Conservation (phyloP, 129 eudicot species). For the carrot (Daucus carota) region DNA sequence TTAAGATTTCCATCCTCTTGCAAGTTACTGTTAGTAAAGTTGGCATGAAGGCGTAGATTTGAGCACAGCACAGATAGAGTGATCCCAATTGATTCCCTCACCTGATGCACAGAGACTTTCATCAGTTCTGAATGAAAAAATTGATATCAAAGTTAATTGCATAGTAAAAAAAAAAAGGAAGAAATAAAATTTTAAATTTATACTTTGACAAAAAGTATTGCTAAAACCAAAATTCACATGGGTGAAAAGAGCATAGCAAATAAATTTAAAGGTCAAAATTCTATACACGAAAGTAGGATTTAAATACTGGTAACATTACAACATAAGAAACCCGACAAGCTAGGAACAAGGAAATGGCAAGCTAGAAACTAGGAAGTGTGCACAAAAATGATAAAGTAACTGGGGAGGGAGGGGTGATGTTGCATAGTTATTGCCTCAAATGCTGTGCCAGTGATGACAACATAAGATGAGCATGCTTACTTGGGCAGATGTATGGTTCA, state of each 20-base stretch:
- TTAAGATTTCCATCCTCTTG: constrained; percentile 21
- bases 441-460: not conserved
- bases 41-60: constrained; percentile 64
- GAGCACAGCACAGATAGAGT: constrained; percentile 88
- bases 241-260: not conserved
- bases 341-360: not conserved
- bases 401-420: not conserved
- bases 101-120: constrained; percentile 35
- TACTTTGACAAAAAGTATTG: not conserved
- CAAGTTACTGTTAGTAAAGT: constrained; percentile 22
- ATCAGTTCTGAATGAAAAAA: not conserved
- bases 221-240: not conserved
- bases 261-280: not conserved
- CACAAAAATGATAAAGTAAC: not conserved
- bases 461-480: constrained; percentile 30
- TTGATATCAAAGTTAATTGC: not conserved
- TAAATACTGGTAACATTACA: not conserved
- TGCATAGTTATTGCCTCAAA: not conserved
- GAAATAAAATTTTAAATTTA: not conserved
- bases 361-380: not conserved
- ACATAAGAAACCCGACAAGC: not conserved
- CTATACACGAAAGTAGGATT: not conserved
- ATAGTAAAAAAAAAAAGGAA: not conserved
- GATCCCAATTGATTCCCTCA: constrained; percentile 91
- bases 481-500: constrained; percentile 94